Evolutionary conservation across 2,329 filamentous ascomycete genomes (phyloP), one percentile per base, ranked within the genome.

Genomic region (Arachnomyces sp.): DNA sequence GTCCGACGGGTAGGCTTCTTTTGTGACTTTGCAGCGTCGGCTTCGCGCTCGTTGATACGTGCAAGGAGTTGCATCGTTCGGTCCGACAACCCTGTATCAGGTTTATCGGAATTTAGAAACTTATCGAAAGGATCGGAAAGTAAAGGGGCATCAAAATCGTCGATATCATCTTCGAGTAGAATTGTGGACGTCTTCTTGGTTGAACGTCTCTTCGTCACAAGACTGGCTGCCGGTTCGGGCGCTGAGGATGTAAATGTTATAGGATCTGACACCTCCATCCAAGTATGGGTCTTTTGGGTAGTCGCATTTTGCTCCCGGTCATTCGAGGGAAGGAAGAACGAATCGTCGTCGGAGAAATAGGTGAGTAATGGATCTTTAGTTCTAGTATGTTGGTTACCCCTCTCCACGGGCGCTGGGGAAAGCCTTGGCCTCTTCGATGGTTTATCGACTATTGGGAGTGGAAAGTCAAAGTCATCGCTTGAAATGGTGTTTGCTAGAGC

Each of bases 231-330:
- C 25, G 47, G 52, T 35, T 60, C 53, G 3, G 54, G 58, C 0
- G 58, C 58, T 13, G 65, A 64, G 4, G 66, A 70, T 1, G 64
- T 67, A 39, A 65, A 66, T 3, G 59, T 49, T 44, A 69, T 66
- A 2, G 65, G 61, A 47, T 68, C 67, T 2, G 57, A 61, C 3
- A 59, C 54, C 20, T 55, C 43, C 18, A 51, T 43, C 45, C 49
- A 47, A 11, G 5, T 43, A 13, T 28, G 38, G 6, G 44, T 48
- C 39, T 36, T 46, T 17, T 13, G 40, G 16, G 33, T 36, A 6
- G 29, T 16, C 3, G 38, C 15, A 13, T 28, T 14, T 18, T 14
- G 17, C 4, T 18, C 31, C 2, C 31, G 16, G 12, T 28, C 29
- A n/a, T n/a, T 18, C 15, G 20, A 28, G 5, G 39, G n/a, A 29